Percentiles rank a stretch among this genome's conserved stretches.
Conservation (phyloP, 306 rosid genomes). For the Citrullus amarus region DNA sequence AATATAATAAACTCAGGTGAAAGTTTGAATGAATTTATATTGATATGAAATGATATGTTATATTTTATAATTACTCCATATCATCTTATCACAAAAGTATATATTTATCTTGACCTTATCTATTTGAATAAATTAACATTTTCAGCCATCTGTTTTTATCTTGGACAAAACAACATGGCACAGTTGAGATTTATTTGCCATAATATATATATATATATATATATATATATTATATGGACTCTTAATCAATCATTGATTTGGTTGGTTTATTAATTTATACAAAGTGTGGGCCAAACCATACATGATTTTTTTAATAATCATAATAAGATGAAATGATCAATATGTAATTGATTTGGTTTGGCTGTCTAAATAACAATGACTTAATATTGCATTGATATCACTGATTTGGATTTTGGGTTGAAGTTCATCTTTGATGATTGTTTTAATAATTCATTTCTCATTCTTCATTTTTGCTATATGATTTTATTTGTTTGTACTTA, state of each 20-base stretch:
- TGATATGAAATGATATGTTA: not conserved
- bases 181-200: not conserved
- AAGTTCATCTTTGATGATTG: not conserved
- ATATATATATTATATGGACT: not conserved
- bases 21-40: no score
- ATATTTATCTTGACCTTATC: not conserved
- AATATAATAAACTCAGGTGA: no score
- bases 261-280: not conserved
- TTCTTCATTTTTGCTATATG: no score
- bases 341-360: not conserved
- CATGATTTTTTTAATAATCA: not conserved
- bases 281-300: not conserved
- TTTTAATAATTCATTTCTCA: not conserved
- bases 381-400: not conserved
- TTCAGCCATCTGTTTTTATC: not conserved
- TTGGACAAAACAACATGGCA: not conserved
- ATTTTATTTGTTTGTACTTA: no score
- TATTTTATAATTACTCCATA: not conserved
- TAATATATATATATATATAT: not conserved
- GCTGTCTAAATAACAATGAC: not conserved
- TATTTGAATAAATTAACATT: not conserved
- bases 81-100: not conserved
- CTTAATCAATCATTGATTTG: slow-evolving; percentile 2
- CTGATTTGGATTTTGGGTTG: not conserved
- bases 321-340: not conserved